phyloP scores from a whole-genome alignment of 2,329 filamentous ascomycete species.

The Venturia effusa region DNA sequence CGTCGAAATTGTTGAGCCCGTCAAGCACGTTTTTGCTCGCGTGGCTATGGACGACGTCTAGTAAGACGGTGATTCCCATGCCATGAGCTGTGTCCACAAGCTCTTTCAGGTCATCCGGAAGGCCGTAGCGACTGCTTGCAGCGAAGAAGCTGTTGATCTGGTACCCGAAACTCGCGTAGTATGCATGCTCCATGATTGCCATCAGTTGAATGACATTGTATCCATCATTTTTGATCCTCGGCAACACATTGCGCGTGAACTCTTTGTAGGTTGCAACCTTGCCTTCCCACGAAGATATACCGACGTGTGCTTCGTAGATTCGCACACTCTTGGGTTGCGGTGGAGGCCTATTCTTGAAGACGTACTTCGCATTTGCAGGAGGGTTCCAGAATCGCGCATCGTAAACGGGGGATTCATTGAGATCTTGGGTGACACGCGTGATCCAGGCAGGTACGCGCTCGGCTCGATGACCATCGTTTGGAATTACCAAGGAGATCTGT shows the following conservation, averaged over 20 bases:
- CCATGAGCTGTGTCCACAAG: slow-evolving; percentile 90
- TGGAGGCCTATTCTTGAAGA: slow-evolving; percentile 73
- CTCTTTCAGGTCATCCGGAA: slow-evolving; percentile 91
- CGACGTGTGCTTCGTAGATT: slow-evolving; percentile 97
- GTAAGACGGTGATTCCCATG: slow-evolving; percentile 78
- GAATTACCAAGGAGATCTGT: slow-evolving; percentile 74
- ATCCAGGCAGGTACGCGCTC: slow-evolving; percentile 95
- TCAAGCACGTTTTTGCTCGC: slow-evolving; percentile 96
- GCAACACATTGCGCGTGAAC: slow-evolving; percentile 86
- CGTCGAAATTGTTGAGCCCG: slow-evolving; percentile 91
- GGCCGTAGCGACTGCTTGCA: slow-evolving; percentile 87
- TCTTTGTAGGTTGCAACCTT: slow-evolving; percentile 93
- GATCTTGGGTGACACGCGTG: slow-evolving; percentile 89
- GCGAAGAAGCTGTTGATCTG: slow-evolving; percentile 99
- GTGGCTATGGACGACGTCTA: slow-evolving; percentile 96
- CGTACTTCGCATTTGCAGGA: slow-evolving; percentile 61
- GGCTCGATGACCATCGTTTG: slow-evolving; percentile 61
- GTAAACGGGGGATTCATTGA: slow-evolving; percentile 80
- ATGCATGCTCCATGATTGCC: slow-evolving; percentile 98
- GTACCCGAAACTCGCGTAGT: slow-evolving; percentile 98
- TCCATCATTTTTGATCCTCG: slow-evolving; percentile 77
- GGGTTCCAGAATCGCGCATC: slow-evolving; percentile 98
- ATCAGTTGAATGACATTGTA: slow-evolving; percentile 98
- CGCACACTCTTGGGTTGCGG: slow-evolving; percentile 77
- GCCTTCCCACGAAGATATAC: slow-evolving; percentile 85